Evolutionary conservation across 176 grass and related monocot genomes (phyloP), one percentile per base, ranked within the genome.

Genomic region (Tillandsia fasciculata): DNA sequence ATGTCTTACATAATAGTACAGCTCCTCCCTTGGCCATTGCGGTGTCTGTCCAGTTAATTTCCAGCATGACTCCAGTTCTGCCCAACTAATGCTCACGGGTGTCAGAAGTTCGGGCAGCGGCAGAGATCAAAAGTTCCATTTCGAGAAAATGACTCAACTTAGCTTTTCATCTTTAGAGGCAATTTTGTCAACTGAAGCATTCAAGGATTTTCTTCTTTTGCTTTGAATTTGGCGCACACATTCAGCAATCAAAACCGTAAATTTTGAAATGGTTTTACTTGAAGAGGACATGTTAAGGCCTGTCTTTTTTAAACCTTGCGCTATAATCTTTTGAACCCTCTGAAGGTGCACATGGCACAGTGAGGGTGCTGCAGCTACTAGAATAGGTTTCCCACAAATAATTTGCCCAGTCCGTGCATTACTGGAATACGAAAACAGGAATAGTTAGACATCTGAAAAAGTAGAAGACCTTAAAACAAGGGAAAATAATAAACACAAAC

Each of bases 171-270:
- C 76, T 85, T 77, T 82, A 42, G 53, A 72, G 47, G 58, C 71
- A 69, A 74, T 77, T 23, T 68, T 70, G 51, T 26, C 42, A 26
- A 64, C 67, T 63, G 65, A 65, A 67, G 49, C 70, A 73, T 78
- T 82, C 70, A 75, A 63, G 29, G 74, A 76, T 64, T 80, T 49
- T 78, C 79, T 79, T 50, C 87, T 80, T 81, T 76, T 90, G 52
- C 83, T 66, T 83, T 96, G 91, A 65, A 96, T 96, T 73, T 91
- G 87, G 57, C 71, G 79, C 53, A 96, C 82, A 82, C 69, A 81
- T 75, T 96, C 84, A 49, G 87, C 76, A 77, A 96, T 81, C 64
- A 96, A 78, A 51, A 85, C 52, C 70, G 74, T 88, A 49, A 96
- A 91, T 48, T 80, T 90, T 52, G 84, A 87, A 48, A 59, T 49